Evolutionary conservation across 495 filamentous ascomycete genomes (phyloP), one percentile per base, ranked within the genome.

Genomic region (Baudoinia panamericana): DNA sequence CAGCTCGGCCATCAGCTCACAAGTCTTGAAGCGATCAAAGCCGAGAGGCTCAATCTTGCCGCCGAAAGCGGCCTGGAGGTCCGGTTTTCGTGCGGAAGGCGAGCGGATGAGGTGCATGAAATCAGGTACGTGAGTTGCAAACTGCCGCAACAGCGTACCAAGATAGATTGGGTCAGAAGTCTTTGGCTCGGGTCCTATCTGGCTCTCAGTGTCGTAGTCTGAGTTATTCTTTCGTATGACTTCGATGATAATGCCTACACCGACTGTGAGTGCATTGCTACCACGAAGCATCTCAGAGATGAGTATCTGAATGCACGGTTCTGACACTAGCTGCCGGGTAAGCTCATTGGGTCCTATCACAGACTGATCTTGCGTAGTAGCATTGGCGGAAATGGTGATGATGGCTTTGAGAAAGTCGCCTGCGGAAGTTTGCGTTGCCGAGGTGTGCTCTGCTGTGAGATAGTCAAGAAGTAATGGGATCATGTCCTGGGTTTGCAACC

Each of bases 221-320:
- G 92, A 96, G 55, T 99, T 99, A 54, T 99, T 99, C 64, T 99
- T 99, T 35, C 90, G 74, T 53, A 99, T 99, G 20, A 99, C 90
- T 59, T 99, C 90, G 48, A 99, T 96, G 10, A 99, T 74, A 47
- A 95, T 94, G 12, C 92, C 90, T 21, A 99, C 90, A 15, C 90
- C 92, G 27, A 96, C 93, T 1, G 90, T 96, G 40, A 99, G 64
- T 4, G 90, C 80, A 51, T 96, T 96, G 28, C 90, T 92, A 20
- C 90, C 90, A 23, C 77, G 73, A 15, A 96, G 75, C 90, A 99
- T 99, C 46, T 90, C 82, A 18, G 67, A 64, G 41, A 95, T 82
- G 11, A 99, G 70, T 33, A 70, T 74, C 49, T 85, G 71, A 18
- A 94, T 75, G 52, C 87, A 96, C 12, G 72, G 60, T 37, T 77